A percentile compares a stretch with the other conserved stretches of the same genome.
phyloP scores from a whole-genome alignment of 441 rosid species.

The Adansonia grandidieri region DNA sequence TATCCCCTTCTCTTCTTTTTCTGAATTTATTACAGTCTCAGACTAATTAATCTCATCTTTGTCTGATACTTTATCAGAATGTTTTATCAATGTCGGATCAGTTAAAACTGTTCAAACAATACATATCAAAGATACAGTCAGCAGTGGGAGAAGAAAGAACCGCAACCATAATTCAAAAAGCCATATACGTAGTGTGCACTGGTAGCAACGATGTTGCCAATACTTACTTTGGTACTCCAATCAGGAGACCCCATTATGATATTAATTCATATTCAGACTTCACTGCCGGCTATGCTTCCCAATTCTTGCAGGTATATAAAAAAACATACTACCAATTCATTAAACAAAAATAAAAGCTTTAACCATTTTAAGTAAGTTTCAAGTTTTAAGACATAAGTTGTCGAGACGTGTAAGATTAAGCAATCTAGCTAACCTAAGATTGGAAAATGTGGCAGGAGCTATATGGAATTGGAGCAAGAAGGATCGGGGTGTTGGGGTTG shows the following conservation, averaged over 20 bases:
- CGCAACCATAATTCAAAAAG: conserved; percentile 36
- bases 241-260: conserved; percentile 36
- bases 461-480: conserved; percentile 61
- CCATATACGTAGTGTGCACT: conserved; percentile 32
- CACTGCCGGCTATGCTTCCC: conserved; percentile 30
- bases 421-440: too few relatives aligned
- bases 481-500: conserved; percentile 51
- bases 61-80: conserved; percentile 32
- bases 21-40: background rate
- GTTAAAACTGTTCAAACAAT: conserved; percentile 42
- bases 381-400: too few relatives aligned
- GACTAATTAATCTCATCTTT: background rate
- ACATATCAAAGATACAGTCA: conserved; percentile 34
- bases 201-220: conserved; percentile 58
- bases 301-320: conserved; percentile 46
- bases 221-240: conserved; percentile 37
- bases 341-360: too few relatives aligned
- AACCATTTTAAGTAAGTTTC: too few relatives aligned
- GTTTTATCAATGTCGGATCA: conserved; percentile 54
- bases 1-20: background rate
- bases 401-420: too few relatives aligned
- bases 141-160: conserved; percentile 47
- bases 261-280: conserved; percentile 51
- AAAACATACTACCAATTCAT: background rate
- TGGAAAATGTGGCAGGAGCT: conserved; percentile 41